Evolutionary conservation across 2,329 filamentous ascomycete species (phyloP), one percentile per base, ranked within the genome.

Genomic region (Teratosphaeria gauchensis): DNA sequence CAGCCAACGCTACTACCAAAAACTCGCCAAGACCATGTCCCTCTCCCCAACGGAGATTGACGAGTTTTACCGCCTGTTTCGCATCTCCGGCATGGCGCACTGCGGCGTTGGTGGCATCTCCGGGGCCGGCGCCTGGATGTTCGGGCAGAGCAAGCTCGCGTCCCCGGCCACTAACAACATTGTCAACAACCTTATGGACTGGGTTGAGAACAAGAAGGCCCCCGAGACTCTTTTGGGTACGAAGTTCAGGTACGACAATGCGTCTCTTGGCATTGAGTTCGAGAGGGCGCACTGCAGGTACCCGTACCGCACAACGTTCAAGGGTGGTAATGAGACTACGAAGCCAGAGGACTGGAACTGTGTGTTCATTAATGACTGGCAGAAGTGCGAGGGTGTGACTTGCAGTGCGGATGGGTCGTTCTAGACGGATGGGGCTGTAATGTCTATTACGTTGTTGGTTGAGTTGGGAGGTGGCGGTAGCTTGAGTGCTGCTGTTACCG

Each of bases 1-100:
- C 63, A 76, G 73, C 12, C 72, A 75, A 9, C 67, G 75, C 11
- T 81, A 81, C 72, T 81, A 81, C 68, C 70, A 79, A 53, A 72
- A 79, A 51, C 75, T 80, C 3, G 68, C 71, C 2, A n/a, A 63
- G 21, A 64, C 67, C 38, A 75, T 77, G 62, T 71, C 65, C 35
- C 62, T 75, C 31, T 9, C 12, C 51, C 62, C 72, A 51, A 72
- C 70, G 11, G 71, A 69, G 8, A 68, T 70, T 12, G 73, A 74
- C 56, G 66, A 69, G 55, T 74, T 74, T 64, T 63, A 76, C 52
- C 75, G 80, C 54, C 77, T 75, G 67, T 83, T 84, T 72, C 74
- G 74, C 33, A 78, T 78, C 67, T 78, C 67, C 60, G 82, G 81
- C 8, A 79, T 81, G 72, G 72, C 68, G 1, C 81, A 83, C 67